These are phyloP conservation scores for Xylaria sp. DNA, from an alignment of 2,329 filamentous ascomycete species.

Conservation along the genomic window DNA sequence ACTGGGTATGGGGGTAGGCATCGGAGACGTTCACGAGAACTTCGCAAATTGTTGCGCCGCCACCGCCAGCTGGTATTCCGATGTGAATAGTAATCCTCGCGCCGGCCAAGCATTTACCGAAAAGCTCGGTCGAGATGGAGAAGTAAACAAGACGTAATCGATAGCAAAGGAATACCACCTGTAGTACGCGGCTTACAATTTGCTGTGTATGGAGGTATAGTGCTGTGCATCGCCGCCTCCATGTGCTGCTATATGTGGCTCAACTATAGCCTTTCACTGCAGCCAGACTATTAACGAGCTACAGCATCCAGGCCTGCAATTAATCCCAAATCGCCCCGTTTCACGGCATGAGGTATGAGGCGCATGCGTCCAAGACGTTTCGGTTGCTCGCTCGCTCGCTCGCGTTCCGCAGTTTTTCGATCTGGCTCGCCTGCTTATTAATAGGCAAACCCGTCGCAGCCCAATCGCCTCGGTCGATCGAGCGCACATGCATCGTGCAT, in stretches of 20 bases:
- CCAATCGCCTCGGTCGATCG: slow-evolving; percentile 29
- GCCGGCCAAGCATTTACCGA: not conserved
- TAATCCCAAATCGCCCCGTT: not conserved
- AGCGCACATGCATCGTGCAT: slow-evolving; percentile 15
- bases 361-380: not conserved
- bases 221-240: not conserved
- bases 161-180: not conserved
- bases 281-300: slow-evolving; percentile 9
- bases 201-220: not conserved
- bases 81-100: not conserved
- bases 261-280: slow-evolving; percentile 6
- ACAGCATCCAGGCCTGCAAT: slow-evolving; percentile 11
- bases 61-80: not conserved
- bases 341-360: not conserved
- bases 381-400: not conserved
- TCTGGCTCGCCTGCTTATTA: slow-evolving; percentile 10
- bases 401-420: slow-evolving; percentile 9
- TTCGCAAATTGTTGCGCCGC: not conserved
- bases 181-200: not conserved
- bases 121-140: not conserved
- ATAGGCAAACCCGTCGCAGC: not conserved
- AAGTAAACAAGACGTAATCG: not conserved
- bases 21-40: slow-evolving; percentile 13
- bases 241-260: slow-evolving; percentile 6
- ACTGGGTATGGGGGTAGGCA: not conserved